phyloP scores from a whole-genome alignment of 2,329 filamentous ascomycete species.

The Cladosporium sp. region DNA sequence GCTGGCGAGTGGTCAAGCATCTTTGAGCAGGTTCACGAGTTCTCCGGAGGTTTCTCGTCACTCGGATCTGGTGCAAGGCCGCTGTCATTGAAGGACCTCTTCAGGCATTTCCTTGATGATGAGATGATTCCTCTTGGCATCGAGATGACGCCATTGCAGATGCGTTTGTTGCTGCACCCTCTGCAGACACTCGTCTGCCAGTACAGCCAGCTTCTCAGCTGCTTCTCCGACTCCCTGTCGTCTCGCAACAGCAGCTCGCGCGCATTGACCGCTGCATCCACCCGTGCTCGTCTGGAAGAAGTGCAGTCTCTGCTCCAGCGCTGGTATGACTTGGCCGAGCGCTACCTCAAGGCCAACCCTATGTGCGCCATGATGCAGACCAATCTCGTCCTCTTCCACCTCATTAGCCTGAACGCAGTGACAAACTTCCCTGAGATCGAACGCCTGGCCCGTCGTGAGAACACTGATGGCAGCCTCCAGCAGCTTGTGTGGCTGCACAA shows the following conservation, averaged over 20 bases:
- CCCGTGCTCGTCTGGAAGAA: slow-evolving; percentile 58
- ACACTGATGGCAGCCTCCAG: slow-evolving; percentile 53
- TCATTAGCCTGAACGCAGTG: slow-evolving; percentile 65
- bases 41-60: slow-evolving; percentile 50
- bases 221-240: slow-evolving; percentile 55
- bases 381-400: slow-evolving; percentile 65
- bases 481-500: slow-evolving; percentile 55
- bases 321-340: slow-evolving; percentile 63
- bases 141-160: slow-evolving; percentile 52
- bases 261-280: slow-evolving; percentile 56
- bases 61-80: slow-evolving; percentile 51
- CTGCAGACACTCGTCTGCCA: slow-evolving; percentile 63
- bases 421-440: slow-evolving; percentile 66
- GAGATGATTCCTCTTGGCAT: slow-evolving; percentile 52
- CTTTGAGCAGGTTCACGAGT: slow-evolving; percentile 57
- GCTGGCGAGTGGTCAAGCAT: slow-evolving; percentile 56
- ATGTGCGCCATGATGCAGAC: slow-evolving; percentile 58
- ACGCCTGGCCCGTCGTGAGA: slow-evolving; percentile 59
- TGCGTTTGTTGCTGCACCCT: slow-evolving; percentile 65
- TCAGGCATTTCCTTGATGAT: slow-evolving; percentile 64
- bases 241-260: slow-evolving; percentile 42
- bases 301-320: slow-evolving; percentile 60
- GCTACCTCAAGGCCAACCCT: slow-evolving; percentile 53
- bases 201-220: slow-evolving; percentile 60
- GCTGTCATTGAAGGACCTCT: slow-evolving; percentile 60